phyloP scores from a whole-genome alignment of 108 stramenopile species.

The Nitzschia sp. region DNA sequence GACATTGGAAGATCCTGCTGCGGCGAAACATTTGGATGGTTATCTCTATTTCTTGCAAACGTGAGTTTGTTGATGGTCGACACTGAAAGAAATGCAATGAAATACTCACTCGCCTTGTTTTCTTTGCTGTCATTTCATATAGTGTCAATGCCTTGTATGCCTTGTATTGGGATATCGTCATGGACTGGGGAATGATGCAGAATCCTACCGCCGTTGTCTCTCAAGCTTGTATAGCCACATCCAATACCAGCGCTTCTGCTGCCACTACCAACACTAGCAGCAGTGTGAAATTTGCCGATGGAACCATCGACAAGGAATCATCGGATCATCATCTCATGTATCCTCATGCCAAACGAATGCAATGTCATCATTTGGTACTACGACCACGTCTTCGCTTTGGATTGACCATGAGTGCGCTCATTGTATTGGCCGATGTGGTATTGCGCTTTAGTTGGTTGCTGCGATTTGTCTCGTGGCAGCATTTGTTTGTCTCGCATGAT shows the following conservation, averaged over 20 bases:
- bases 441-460: slow-evolving; percentile 76
- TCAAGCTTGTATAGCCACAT: slow-evolving; percentile 40
- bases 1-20: slow-evolving; percentile 42
- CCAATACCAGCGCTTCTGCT: not conserved
- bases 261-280: not conserved
- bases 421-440: slow-evolving; percentile 62
- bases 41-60: slow-evolving; percentile 61
- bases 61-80: no score
- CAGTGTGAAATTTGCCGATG: not conserved
- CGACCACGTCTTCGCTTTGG: slow-evolving; percentile 80
- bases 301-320: not conserved
- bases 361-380: slow-evolving; percentile 53
- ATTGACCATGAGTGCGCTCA: slow-evolving; percentile 51
- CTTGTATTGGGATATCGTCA: slow-evolving; percentile 79
- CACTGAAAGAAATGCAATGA: no score
- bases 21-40: slow-evolving; percentile 48
- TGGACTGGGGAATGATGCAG: slow-evolving; percentile 92
- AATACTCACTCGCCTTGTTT: not conserved
- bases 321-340: not conserved
- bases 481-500: slow-evolving; percentile 65
- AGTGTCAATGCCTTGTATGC: slow-evolving; percentile 74
- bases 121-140: not conserved
- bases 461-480: slow-evolving; percentile 53
- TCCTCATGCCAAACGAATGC: not conserved
- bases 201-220: slow-evolving; percentile 55